These are phyloP conservation scores for Typha latifolia DNA, from an alignment of 176 grass and related monocot species.

Conservation along the genomic window DNA sequence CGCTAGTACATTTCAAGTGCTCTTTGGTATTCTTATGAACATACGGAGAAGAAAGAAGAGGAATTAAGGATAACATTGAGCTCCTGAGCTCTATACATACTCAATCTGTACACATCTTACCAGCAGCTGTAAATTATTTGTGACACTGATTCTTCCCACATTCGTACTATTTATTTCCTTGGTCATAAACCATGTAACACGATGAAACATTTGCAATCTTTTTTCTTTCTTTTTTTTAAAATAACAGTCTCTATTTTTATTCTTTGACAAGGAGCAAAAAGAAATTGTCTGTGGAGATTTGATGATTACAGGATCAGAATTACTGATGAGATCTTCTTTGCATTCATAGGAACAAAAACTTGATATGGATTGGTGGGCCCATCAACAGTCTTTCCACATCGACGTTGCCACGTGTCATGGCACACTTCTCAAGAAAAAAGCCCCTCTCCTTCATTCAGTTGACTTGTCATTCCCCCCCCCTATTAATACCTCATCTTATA, in stretches of 20 bases:
- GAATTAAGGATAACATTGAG: background rate
- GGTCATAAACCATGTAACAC: too few species aligned
- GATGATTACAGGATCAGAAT: too few species aligned
- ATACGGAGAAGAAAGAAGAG: background rate
- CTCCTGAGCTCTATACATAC: background rate
- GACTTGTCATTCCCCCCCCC: background rate
- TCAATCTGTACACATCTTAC: background rate
- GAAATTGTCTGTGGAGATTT: too few species aligned
- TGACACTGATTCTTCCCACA: too few species aligned
- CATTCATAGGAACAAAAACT: conserved; percentile 14
- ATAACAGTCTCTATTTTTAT: too few species aligned
- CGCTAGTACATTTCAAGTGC: background rate
- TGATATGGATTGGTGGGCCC: conserved; percentile 7
- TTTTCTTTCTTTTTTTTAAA: too few species aligned
- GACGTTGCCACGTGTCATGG: conserved; percentile 22
- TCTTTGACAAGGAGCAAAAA: too few species aligned
- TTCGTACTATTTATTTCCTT: too few species aligned
- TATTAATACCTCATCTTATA: background rate
- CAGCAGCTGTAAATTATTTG: background rate
- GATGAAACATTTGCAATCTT: too few species aligned
- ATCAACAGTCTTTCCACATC: conserved; percentile 9
- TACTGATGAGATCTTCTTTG: too few species aligned
- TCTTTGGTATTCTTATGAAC: background rate
- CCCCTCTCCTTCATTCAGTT: conserved; percentile 3
- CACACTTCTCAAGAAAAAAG: conserved; percentile 28